These are phyloP conservation scores for Ceratopteris richardii DNA, from an alignment of 75 land plant species.

Conservation along the genomic window DNA sequence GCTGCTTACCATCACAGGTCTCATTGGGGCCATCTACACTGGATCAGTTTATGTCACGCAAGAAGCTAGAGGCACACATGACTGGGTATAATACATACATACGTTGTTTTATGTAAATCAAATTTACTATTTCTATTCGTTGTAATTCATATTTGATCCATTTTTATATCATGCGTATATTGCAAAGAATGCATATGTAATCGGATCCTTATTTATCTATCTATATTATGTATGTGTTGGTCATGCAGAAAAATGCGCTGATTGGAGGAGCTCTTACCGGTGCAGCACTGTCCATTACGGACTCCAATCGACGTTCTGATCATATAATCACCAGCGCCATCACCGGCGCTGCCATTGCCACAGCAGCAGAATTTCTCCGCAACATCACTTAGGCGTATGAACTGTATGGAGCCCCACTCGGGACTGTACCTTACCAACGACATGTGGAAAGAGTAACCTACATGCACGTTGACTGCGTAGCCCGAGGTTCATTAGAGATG, in stretches of 20 bases:
- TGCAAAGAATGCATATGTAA: no score
- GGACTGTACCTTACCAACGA: no score
- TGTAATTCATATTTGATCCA: no score
- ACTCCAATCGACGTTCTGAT: constrained; percentile 27
- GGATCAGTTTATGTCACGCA: constrained; percentile 35
- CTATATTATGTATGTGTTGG: no score
- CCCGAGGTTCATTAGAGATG: no score
- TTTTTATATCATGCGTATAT: no score
- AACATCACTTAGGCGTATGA: constrained; percentile 21
- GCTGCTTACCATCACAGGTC: constrained; percentile 6
- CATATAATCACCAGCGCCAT: constrained; percentile 29
- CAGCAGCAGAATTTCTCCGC: constrained; percentile 37
- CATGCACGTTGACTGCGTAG: no score
- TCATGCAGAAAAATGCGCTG: constrained; percentile 34
- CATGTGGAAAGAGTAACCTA: no score
- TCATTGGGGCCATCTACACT: constrained; percentile 35
- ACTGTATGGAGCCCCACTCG: no score
- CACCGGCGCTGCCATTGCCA: constrained; percentile 39
- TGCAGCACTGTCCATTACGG: constrained; percentile 39
- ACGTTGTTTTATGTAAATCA: no score
- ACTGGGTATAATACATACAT: constrained; percentile 24
- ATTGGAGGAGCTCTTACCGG: constrained; percentile 40
- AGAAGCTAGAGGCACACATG: constrained; percentile 41
- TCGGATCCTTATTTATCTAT: no score
- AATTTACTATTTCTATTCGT: no score